Evolutionary conservation across 805 yeast species (phyloP).

Genomic region (Candida maesae): DNA sequence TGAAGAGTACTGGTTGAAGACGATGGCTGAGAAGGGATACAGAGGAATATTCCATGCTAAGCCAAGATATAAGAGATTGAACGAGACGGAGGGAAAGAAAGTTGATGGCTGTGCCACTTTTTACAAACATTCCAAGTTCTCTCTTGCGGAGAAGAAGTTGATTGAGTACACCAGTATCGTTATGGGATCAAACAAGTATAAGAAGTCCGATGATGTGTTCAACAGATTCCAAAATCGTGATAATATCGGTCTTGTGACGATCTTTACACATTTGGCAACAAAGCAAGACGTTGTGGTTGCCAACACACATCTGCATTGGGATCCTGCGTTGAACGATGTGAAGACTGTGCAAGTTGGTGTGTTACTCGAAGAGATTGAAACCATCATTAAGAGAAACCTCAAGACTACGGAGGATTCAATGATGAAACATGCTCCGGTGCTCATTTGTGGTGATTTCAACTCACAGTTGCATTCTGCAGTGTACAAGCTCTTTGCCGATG

Average conservation of each 20-base stretch:
- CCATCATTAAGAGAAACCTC: constrained; percentile 40
- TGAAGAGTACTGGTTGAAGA: constrained; percentile 83
- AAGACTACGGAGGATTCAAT: constrained; percentile 39
- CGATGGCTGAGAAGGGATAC: constrained; percentile 71
- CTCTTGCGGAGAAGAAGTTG: constrained; percentile 62
- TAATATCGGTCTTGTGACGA: constrained; percentile 77
- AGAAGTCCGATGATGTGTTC: constrained; percentile 90
- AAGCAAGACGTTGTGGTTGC: constrained; percentile 72
- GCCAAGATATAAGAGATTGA: constrained; percentile 90
- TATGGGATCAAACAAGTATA: constrained; percentile 79
- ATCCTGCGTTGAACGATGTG: constrained; percentile 93
- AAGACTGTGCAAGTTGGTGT: constrained; percentile 95
- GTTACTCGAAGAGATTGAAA: constrained; percentile 80
- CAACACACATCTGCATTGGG: constrained; percentile 98
- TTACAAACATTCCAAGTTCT: constrained; percentile 65
- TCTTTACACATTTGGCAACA: constrained; percentile 67
- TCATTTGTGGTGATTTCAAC: constrained; percentile 95
- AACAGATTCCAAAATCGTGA: constrained; percentile 96
- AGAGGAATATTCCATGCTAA: constrained; percentile 80
- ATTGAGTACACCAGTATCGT: constrained; percentile 83
- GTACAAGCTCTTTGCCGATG: constrained; percentile 80
- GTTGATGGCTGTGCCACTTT: constrained; percentile 99
- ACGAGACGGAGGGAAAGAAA: constrained; percentile 70
- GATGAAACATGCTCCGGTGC: constrained; percentile 61
- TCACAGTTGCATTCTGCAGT: constrained; percentile 87